phyloP scores from a whole-genome alignment of 2,329 filamentous ascomycete genomes.

The Fonsecaea multimorphosa region DNA sequence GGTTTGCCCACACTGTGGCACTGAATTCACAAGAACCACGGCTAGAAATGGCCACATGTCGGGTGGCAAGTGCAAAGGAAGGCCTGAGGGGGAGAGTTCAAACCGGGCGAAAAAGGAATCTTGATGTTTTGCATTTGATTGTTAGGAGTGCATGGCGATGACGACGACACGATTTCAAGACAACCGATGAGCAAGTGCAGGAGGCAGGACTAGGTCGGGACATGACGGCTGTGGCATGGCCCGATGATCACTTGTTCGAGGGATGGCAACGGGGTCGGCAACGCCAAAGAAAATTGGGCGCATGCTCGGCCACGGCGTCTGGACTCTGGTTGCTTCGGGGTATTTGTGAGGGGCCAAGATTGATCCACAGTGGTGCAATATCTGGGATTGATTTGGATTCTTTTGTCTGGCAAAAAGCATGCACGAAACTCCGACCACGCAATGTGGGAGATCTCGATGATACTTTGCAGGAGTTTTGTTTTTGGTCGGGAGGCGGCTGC shows the following conservation, averaged over 20 bases:
- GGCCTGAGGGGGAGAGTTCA: slow-evolving; percentile 29
- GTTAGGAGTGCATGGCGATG: slow-evolving; percentile 6
- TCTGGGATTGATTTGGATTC: slow-evolving; percentile 2
- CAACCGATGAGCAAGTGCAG: not conserved
- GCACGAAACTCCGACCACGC: not conserved
- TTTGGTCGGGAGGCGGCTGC: slow-evolving; percentile 8
- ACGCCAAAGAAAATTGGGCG: not conserved
- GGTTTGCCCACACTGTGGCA: slow-evolving; percentile 86
- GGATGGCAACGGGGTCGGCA: not conserved
- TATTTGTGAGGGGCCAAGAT: not conserved
- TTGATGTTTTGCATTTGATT: not conserved
- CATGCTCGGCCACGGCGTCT: slow-evolving; percentile 3
- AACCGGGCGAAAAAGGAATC: slow-evolving; percentile 21
- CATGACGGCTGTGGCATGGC: not conserved
- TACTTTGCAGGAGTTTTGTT: not conserved
- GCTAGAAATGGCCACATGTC: slow-evolving; percentile 85
- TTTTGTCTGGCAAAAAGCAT: slow-evolving; percentile 5
- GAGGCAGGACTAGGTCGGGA: slow-evolving; percentile 2
- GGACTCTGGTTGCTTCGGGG: not conserved
- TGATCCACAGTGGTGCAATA: slow-evolving; percentile 4
- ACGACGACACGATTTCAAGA: slow-evolving; percentile 28
- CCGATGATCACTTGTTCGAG: slow-evolving; percentile 4
- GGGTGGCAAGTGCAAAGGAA: slow-evolving; percentile 89
- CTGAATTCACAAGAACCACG: slow-evolving; percentile 87
- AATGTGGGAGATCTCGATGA: not conserved